Percentiles rank a stretch among this genome's conserved stretches.
Evolutionary conservation across 345 rosid species (phyloP).

Genomic region (Anacardium occidentale): DNA sequence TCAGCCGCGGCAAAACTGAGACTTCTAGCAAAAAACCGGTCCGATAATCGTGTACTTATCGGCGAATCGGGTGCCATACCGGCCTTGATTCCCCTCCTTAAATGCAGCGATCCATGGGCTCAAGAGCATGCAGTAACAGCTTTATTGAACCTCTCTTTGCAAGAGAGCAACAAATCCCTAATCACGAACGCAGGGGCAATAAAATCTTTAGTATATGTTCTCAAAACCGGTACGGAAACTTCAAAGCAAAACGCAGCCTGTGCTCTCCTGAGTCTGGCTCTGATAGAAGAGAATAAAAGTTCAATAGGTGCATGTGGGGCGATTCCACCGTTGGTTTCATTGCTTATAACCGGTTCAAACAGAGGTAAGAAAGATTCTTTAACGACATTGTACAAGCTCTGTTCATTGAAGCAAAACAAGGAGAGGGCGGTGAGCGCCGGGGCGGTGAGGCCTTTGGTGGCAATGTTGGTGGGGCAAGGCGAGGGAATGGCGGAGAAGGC

Average conservation of each 20-base stretch:
- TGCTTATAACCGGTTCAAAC: constrained; percentile 66
- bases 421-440: constrained; percentile 92
- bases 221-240: constrained; percentile 89
- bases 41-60: constrained; percentile 76
- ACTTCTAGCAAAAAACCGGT: constrained; percentile 79
- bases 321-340: constrained; percentile 88
- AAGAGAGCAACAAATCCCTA: constrained; percentile 57
- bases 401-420: constrained; percentile 71
- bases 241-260: constrained; percentile 97
- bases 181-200: constrained; percentile 74
- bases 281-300: constrained; percentile 79
- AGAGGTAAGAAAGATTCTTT: constrained; percentile 89
- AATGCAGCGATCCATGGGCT: constrained; percentile 82
- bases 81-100: constrained; percentile 73
- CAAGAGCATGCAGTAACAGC: constrained; percentile 98
- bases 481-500: constrained; percentile 96
- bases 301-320: constrained; percentile 92
- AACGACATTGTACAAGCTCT: constrained; percentile 90
- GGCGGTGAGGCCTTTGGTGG: constrained; percentile 84
- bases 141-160: constrained; percentile 74
- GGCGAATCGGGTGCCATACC: constrained; percentile 97
- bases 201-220: constrained; percentile 81
- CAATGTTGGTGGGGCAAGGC: constrained; percentile 72
- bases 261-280: constrained; percentile 76
- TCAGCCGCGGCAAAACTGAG: constrained; percentile 94